Evolutionary conservation across 495 filamentous ascomycete species (phyloP).

Genomic region (Barbatosphaeria neglecta): DNA sequence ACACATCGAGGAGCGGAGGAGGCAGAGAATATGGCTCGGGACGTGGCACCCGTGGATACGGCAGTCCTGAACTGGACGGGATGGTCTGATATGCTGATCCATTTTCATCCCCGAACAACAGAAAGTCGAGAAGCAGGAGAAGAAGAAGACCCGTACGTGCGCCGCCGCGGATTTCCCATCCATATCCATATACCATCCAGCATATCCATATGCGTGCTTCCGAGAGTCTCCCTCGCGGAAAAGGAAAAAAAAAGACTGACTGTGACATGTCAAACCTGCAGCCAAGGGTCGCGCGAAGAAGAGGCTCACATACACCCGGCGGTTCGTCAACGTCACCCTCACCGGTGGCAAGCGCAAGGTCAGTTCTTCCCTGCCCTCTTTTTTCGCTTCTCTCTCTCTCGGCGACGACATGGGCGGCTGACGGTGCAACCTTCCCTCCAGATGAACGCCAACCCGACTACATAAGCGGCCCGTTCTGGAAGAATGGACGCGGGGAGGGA

Average conservation of each 20-base stretch:
- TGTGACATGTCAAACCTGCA: constrained; percentile 2
- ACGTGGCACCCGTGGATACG: not conserved
- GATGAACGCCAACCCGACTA: constrained; percentile 55
- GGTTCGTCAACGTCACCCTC: constrained; percentile 98
- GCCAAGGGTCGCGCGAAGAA: constrained; percentile 96
- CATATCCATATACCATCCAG: not conserved
- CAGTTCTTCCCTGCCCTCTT: constrained; percentile 2
- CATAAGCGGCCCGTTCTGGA: no score
- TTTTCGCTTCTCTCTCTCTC: not conserved
- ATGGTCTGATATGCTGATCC: no score
- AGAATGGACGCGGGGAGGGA: no score
- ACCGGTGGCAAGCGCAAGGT: constrained; percentile 99
- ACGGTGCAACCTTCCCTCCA: constrained; percentile 4
- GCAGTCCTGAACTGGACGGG: no score
- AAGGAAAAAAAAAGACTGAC: not conserved
- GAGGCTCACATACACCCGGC: constrained; percentile 90
- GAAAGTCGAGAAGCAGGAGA: constrained; percentile 82
- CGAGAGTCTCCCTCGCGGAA: not conserved
- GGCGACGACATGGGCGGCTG: not conserved
- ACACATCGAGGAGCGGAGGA: no score
- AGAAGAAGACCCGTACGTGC: constrained; percentile 63
- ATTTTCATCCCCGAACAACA: no score
- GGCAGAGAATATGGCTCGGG: not conserved
- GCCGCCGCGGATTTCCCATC: not conserved
- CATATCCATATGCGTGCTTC: not conserved